Conservation (phyloP, 1,139 yeast species). For the Hyphopichia pseudoburtonii region DNA sequence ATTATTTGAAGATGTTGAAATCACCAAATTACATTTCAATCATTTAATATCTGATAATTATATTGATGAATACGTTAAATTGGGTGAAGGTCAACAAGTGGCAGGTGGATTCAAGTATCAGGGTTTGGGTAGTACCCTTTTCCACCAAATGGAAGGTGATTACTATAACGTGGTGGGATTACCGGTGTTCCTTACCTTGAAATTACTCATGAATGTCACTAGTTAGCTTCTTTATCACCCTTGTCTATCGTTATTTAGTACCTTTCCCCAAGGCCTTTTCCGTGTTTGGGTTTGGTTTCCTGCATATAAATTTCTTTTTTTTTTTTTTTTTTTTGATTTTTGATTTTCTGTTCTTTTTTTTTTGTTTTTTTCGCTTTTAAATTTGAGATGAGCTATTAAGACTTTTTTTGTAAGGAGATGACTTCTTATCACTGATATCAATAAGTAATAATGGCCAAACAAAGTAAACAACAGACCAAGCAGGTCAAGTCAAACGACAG, state of each 20-base stretch:
- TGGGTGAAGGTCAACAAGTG: slow-evolving; percentile 74
- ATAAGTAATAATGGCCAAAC: slow-evolving; percentile 2
- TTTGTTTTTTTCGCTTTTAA: no score
- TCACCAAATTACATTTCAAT: slow-evolving; percentile 30
- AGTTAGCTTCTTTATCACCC: no score
- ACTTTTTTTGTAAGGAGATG: no score
- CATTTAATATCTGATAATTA: slow-evolving; percentile 48
- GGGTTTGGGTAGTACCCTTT: slow-evolving; percentile 64
- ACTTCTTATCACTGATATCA: neutral
- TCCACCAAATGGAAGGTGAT: slow-evolving; percentile 71
- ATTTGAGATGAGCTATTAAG: slow-evolving; percentile 5
- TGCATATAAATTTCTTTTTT: slow-evolving; percentile 1
- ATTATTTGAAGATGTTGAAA: slow-evolving; percentile 13
- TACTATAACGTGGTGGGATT: slow-evolving; percentile 87
- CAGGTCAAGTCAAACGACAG: slow-evolving; percentile 13
- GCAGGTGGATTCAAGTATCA: slow-evolving; percentile 96
- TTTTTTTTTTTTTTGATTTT: no score
- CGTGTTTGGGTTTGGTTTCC: neutral
- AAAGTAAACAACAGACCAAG: slow-evolving; percentile 8
- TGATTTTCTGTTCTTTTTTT: no score
- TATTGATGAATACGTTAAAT: slow-evolving; percentile 58
- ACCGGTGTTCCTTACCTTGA: slow-evolving; percentile 63
- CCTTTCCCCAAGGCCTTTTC: no score
- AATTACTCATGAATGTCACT: no score
- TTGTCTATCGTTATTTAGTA: no score